Base-by-base conservation (phyloP, 345 rosid genomes). In the Syzygium oleosum region DNA sequence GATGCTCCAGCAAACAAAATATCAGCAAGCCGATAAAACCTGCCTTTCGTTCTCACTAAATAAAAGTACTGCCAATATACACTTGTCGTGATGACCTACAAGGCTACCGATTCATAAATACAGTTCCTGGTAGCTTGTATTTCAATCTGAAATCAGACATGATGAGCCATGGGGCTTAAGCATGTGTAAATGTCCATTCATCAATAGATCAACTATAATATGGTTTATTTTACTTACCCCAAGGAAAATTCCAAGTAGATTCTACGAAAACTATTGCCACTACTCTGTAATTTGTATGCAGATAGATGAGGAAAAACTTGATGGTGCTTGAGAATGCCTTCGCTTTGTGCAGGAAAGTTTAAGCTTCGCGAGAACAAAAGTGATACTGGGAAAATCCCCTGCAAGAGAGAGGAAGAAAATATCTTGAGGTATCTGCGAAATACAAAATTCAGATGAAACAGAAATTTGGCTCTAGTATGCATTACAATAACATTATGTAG, bases 181-280 rank as follows among this genome's bases (percentile, higher is more conserved):
- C 25, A 22, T 73, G 49, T 21, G 80, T 9, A 34, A 17, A 34
- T 34, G 22, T 73, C 25, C 21, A 3, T 73, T 73, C 80, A 73
- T 73, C 80, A 73, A 34, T 73, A 73, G 46, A 34, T 73, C 80
- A 1, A 73, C 80, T 73, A 34, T 34, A 34, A 19, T 34, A 73
- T 38, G 25, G 49, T 49, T 38, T 17, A 17, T 52, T 52, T 15
- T 31, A 84, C 99, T 93, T 78, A 96, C 99, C 99, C 99, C 63
- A 96, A 85, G 90, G 97, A 94, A 90, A 98, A 94, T 89, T 98
- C 97, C 92, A 98, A 91, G 94, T 96, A 85, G 91, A 98, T 94
- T 92, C 95, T 93, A n/a, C 99, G 95, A 87, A 94, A 91, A 89
- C 94, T 92, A 29, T 93, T 91, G 8, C 80, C 87, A 43, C 88